Conservation (phyloP, 2,329 filamentous ascomycete species). For the Trichoderma sp. region DNA sequence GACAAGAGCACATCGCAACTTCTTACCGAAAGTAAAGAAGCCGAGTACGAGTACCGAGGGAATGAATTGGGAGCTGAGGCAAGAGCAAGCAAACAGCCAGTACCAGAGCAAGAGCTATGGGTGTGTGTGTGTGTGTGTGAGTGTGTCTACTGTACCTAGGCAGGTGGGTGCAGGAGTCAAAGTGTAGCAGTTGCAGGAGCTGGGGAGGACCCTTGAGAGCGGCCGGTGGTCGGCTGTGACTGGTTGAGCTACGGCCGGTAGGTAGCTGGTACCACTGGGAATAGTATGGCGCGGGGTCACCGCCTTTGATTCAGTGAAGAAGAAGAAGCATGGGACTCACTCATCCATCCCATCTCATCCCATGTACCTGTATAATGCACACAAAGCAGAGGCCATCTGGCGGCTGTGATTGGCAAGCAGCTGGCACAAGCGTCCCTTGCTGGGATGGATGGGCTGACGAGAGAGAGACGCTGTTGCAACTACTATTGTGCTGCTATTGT, state of each 20-base stretch:
- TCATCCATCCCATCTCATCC: background rate
- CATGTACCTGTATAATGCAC: background rate
- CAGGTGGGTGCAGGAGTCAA: background rate
- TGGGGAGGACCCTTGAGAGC: conserved; percentile 4
- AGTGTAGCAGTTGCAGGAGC: background rate
- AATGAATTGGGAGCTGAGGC: background rate
- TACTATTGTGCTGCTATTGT: background rate
- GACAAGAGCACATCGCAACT: background rate
- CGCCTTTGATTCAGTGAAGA: background rate
- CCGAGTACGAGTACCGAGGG: background rate
- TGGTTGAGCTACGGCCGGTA: background rate
- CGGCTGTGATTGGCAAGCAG: background rate
- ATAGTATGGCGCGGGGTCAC: conserved; percentile 7
- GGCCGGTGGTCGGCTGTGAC: background rate
- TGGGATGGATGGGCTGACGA: background rate
- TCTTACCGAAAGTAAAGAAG: background rate
- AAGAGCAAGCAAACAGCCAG: background rate
- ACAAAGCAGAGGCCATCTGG: background rate
- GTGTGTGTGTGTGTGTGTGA: background rate
- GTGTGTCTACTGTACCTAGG: background rate
- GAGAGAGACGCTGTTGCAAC: background rate
- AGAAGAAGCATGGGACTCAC: background rate
- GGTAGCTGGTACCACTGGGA: background rate
- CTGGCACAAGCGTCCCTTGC: background rate
- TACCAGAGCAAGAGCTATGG: background rate